Evolutionary conservation across 2,329 filamentous ascomycete species (phyloP), one percentile per base, ranked within the genome.

Genomic region (Ceratocystis lukuohia): DNA sequence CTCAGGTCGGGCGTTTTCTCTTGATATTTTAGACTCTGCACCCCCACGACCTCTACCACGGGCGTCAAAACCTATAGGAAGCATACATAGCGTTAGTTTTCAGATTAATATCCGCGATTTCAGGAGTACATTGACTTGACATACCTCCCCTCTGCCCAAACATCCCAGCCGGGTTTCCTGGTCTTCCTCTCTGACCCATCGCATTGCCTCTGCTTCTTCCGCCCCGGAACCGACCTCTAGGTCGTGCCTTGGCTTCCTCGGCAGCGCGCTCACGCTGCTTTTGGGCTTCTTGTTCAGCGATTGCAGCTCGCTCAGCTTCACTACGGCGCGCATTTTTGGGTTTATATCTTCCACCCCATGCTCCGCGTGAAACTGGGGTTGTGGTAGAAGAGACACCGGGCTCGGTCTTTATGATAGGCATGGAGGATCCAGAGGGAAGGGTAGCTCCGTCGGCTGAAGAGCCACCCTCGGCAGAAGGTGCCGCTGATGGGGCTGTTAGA

Each of bases 291-390:
- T 77, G 74, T 12, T 76, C 74, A 59, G 80, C 80, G 8, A 82
- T 72, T 63, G 70, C 76, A 65, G 80, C 78, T 71, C 80, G 74
- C 64, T 81, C 79, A 5, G 77, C 76, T 66, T 80, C 79, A 72
- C 81, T 79, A 76, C 80, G 74, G 65, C 80, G 76, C 61, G 80
- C 71, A 67, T 77, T 79, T 69, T 77, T 80, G 37, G 80, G 80
- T 64, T 76, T 76, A 64, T 81, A 80, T 46, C 80, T 75, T 48
- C 74, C 75, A 8, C 72, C 68, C 22, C 72, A 71, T n/a, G 75
- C 64, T 37, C 61, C 66, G 59, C 67, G 64, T 15, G 57, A 53
- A 33, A 53, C 33, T 15, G 66, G 28, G 1, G 67, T 28, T n/a
- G 50, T 20, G 28, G 57, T 46, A 37, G 56, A 59, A 15, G 56